Evolutionary conservation across 176 grass and related monocot species (phyloP).

Genomic region (Hordeum vulgare): DNA sequence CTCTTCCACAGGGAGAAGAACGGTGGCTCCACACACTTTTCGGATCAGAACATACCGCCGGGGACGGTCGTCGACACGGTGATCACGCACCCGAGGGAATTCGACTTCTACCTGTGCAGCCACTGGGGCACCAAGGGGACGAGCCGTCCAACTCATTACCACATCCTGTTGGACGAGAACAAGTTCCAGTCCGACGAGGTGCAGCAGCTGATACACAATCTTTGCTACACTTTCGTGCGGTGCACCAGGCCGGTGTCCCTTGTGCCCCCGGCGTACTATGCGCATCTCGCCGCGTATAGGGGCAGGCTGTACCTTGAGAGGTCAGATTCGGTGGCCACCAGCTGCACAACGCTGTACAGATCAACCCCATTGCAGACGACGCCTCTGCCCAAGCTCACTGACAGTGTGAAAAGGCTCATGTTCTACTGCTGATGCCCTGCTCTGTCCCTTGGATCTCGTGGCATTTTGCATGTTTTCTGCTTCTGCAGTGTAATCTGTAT

Average conservation of each 20-base stretch:
- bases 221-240: conserved; percentile 87
- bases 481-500: not conserved
- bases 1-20: conserved; percentile 55
- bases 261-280: conserved; percentile 81
- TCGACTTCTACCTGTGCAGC: conserved; percentile 87
- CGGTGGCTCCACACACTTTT: conserved; percentile 12
- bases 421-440: conserved; percentile 69
- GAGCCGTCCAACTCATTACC: conserved; percentile 82
- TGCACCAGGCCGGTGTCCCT: conserved; percentile 87
- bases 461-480: not conserved
- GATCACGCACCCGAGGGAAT: conserved; percentile 89
- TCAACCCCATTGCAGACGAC: conserved; percentile 44
- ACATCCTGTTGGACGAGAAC: conserved; percentile 76
- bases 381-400: conserved; percentile 71
- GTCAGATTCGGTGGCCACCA: conserved; percentile 30
- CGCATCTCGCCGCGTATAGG: conserved; percentile 82
- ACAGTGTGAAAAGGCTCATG: conserved; percentile 84
- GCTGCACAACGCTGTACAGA: conserved; percentile 42
- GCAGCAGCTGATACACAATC: conserved; percentile 75
- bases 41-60: conserved; percentile 74
- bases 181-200: conserved; percentile 73
- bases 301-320: conserved; percentile 86
- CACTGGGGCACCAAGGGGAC: conserved; percentile 93
- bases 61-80: conserved; percentile 86
- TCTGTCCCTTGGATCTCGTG: not conserved